Base-by-base conservation (phyloP, 2,329 filamentous ascomycete genomes). In the Cyphellophora attinorum region DNA sequence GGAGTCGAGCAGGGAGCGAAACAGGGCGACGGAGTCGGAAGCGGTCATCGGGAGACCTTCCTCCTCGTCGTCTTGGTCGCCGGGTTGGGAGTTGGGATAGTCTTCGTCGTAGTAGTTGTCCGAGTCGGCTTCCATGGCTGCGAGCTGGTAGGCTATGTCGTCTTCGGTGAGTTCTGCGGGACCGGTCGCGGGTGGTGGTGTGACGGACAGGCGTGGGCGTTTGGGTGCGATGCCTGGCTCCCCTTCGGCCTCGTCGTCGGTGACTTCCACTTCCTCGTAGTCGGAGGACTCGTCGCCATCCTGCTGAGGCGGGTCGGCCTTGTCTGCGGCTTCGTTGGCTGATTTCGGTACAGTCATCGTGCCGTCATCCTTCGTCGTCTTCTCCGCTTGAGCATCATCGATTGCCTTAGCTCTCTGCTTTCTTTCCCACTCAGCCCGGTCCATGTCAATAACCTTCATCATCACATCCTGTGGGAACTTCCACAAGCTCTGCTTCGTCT, bases 401-500 rank as follows among this genome's bases (percentile, higher is more conserved):
- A 8, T 29, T 33, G 41, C 14, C 17, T 42, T 39, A 6, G 35
- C 30, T 33, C 42, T 41, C 59, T 61, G 75, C 64, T 60, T 47
- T 39, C 75, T 73, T 46, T 79, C 76, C 54, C 81, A 76, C 57
- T 94, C 85, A 36, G 85, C 64, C 15, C 62, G 61, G 51, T 81
- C 76, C 35, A 91, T 83, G 11, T 77, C 74, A 3, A 73, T 55
- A 2, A 79, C 73, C 0, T 76, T 85, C 40, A 81, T 78, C 70
- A 88, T 79, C 21, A 98, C 69, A 55, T 91, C 80, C 36, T 85
- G 76, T 0, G 91, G 91, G 50, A 95, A 91, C 51, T 85, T 85
- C 91, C 93, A 98, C 58, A 86, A 86, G 58, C 88, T 96, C 47
- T 86, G 72, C 23, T 89, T 83, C 46, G 89, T 94, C 35, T 73